These are phyloP conservation scores for Saccharomycopsis capsularis DNA, from an alignment of 805 yeast species.

Conservation along the genomic window DNA sequence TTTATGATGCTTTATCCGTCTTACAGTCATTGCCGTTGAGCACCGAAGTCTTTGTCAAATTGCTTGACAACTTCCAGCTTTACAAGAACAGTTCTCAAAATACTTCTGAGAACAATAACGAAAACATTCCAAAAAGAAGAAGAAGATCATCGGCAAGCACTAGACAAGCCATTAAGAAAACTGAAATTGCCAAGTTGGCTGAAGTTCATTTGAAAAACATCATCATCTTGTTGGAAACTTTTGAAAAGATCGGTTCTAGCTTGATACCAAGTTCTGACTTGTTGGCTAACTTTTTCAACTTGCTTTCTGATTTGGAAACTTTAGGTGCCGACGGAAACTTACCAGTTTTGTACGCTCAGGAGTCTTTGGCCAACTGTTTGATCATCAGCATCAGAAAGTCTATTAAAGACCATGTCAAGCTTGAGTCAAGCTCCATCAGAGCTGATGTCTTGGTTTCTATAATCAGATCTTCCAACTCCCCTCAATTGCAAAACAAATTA, in stretches of 20 bases:
- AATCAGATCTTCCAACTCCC: conserved; percentile 81
- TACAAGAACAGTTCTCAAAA: conserved; percentile 34
- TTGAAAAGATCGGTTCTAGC: conserved; percentile 43
- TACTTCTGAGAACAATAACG: conserved; percentile 19
- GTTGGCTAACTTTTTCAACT: conserved; percentile 47
- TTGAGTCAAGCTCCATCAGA: conserved; percentile 64
- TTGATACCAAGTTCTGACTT: conserved; percentile 36
- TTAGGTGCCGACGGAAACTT: conserved; percentile 86
- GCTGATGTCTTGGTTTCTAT: conserved; percentile 89
- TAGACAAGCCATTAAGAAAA: conserved; percentile 65
- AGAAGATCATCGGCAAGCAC: conserved; percentile 74
- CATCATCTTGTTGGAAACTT: conserved; percentile 70
- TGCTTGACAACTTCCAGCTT: conserved; percentile 55
- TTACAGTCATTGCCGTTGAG: conserved; percentile 49
- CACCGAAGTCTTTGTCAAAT: conserved; percentile 48
- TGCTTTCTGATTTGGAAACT: conserved; percentile 70
- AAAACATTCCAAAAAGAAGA: conserved; percentile 65
- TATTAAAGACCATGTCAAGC: conserved; percentile 33
- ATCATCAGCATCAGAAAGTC: conserved; percentile 54
- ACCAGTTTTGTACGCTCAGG: conserved; percentile 88
- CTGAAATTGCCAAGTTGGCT: conserved; percentile 66
- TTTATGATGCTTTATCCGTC: conserved; percentile 48
- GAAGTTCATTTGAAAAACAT: conserved; percentile 70
- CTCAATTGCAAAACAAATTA: conserved; percentile 89
- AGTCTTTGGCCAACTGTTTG: conserved; percentile 83